Base-by-base conservation (phyloP, 257 asterid species). In the Solanum ossicruentum region DNA sequence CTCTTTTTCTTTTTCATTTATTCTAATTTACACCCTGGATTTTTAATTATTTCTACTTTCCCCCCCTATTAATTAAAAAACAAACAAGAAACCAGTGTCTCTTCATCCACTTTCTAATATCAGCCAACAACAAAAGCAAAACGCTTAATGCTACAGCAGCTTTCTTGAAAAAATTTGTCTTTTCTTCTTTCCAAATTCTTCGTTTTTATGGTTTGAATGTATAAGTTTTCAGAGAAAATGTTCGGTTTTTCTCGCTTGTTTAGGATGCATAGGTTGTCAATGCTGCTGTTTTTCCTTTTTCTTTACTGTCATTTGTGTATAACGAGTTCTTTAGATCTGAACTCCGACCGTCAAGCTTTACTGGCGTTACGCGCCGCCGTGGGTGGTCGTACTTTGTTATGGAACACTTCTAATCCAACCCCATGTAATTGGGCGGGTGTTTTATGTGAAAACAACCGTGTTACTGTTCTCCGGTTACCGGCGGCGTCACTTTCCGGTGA, bases 351-450 rank as follows among this genome's bases (percentile, higher is more conserved):
- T 39, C 71, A 87, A 66, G 95, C 97, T 72, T 93, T 95, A 60
- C 72, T 95, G 32, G 86, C 93, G 80, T 88, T 95, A 71, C 97
- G 98, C 58, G 23, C 93, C 84, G 89, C 98, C 43, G 89, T 93
- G 12, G 91, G 91, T 80, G 98, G 98, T 54, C 95, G 98, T 21
- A 87, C 95, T 20, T 67, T 91, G 52, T 81, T 91, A 32, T 94
- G 98, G 98, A 92, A 93, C 90, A 85, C 85, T 57, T 70, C 92
- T 52, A 69, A 36, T 47, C 7, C 90, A 75, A 86, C 92, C 61
- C 96, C 97, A 56, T 94, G 98, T 93, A 86, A 57, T 84, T 94
- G 96, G 97, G 86, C 85, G 1, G 98, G 98, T 52, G 94, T 93
- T 3, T 85, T 54, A 6, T 95, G 98, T 55, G 90, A 92, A 57